Base-by-base conservation (phyloP, 768 basidiomycete species). In the Mycena rebaudengoi region DNA sequence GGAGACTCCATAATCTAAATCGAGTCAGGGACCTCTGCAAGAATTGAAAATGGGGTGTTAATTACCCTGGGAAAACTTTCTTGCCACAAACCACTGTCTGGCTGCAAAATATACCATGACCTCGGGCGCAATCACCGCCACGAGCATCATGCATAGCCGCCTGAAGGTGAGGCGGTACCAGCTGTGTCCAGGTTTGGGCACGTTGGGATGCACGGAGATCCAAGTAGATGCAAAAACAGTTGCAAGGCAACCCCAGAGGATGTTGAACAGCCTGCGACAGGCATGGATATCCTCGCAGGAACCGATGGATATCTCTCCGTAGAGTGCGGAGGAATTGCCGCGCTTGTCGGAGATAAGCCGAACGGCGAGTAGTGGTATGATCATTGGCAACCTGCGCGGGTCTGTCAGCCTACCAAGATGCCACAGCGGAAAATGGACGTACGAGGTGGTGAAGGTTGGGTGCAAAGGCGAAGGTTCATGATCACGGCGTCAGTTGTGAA, bases 211-310 rank as follows among this genome's bases (percentile, higher is more conserved):
- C 18, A 72, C 51, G 21, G 68, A 39, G 5, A 50, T 50, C 61
- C 66, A 72, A 21, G 44, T 49, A 46, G 66, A 72, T 5, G 64
- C 56, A 14, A 71, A 63, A 16, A 69, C 49, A 5, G 71, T 72
- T 5, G 56, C 20, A 7, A 60, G 21, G 33, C 71, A 72, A 39
- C 63, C 63, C 55, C 45, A 56, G 10, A 71, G 20, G 1, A 72
- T 71, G 20, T 56, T 41, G n/a, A 39, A 57, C 11, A 60, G 21
- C 30, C 35, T n/a, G 33, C 60, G 60, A 40, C 46, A n/a, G 20
- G 46, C n/a, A n/a, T n/a, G n/a, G 30, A 5, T 11, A 30, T 48
- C 21, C 18, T 30, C 28, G 56, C 43, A 45, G n/a, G n/a, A n/a
- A n/a, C n/a, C n/a, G n/a, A n/a, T n/a, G n/a, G n/a, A n/a, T n/a